These are phyloP conservation scores for Solanum sejunctum DNA, from an alignment of 257 asterid genomes.

Conservation along the genomic window DNA sequence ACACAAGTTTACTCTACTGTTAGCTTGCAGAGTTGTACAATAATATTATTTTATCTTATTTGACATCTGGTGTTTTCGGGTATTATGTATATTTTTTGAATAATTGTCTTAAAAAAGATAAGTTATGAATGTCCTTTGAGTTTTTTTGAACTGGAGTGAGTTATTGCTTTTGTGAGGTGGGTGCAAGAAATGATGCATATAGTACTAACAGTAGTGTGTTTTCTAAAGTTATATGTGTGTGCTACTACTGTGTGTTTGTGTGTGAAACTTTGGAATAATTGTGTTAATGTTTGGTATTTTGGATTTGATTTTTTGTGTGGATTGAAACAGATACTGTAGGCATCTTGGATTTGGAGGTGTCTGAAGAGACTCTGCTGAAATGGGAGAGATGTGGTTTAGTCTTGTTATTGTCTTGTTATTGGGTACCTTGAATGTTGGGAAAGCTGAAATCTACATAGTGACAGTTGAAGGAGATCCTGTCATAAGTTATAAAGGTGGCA, in stretches of 20 bases:
- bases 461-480: conserved; percentile 95
- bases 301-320: background rate
- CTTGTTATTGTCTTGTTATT: conserved; percentile 21
- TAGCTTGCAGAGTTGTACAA: background rate
- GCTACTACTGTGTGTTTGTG: background rate
- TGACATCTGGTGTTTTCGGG: background rate
- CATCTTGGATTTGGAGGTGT: conserved; percentile 15
- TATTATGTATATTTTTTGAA: background rate
- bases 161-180: background rate
- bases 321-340: conserved; percentile 28
- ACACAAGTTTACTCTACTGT: background rate
- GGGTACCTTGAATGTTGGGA: conserved; percentile 24
- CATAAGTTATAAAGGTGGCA: conserved; percentile 76
- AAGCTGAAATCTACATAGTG: conserved; percentile 72
- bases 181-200: background rate
- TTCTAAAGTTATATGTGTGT: background rate
- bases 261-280: background rate
- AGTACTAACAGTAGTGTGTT: background rate
- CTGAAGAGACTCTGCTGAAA: conserved; percentile 19
- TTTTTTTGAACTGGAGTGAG: background rate
- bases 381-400: conserved; percentile 34
- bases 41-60: background rate
- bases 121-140: background rate
- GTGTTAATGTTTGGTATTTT: background rate
- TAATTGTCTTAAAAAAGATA: background rate